Evolutionary conservation across 2,329 filamentous ascomycete genomes (phyloP).

Genomic region (Colletotrichum lentis): DNA sequence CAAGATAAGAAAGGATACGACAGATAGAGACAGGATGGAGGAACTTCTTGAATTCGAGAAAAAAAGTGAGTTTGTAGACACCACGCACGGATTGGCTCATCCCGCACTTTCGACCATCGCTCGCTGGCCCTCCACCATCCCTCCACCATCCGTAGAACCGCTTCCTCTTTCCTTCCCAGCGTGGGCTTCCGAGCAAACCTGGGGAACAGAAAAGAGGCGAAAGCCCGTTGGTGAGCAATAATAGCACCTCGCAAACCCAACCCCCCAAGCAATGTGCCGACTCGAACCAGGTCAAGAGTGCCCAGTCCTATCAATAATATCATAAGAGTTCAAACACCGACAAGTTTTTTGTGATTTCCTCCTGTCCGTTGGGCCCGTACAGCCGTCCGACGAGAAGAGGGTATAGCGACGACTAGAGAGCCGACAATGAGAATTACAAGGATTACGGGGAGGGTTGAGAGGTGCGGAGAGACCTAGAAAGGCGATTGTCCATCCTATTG

Average conservation of each 20-base stretch:
- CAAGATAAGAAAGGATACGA: not conserved
- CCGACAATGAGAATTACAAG: constrained; percentile 46
- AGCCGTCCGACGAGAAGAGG: constrained; percentile 35
- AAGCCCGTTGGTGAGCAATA: constrained; percentile 7
- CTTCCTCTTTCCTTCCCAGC: not conserved
- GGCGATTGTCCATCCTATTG: constrained; percentile 55
- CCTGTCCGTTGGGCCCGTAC: constrained; percentile 31
- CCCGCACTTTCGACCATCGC: constrained; percentile 15
- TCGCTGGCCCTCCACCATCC: constrained; percentile 2
- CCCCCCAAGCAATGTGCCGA: constrained; percentile 14
- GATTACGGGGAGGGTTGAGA: constrained; percentile 41
- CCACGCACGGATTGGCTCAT: constrained; percentile 2
- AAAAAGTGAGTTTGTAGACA: constrained; percentile 29
- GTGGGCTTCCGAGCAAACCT: constrained; percentile 11
- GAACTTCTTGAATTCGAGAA: constrained; percentile 37
- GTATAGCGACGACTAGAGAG: constrained; percentile 27
- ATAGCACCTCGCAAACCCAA: constrained; percentile 10
- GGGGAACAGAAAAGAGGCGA: constrained; percentile 13
- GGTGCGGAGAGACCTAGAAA: constrained; percentile 23
- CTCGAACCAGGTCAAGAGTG: constrained; percentile 22
- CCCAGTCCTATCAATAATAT: constrained; percentile 35
- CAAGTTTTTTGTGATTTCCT: constrained; percentile 35
- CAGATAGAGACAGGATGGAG: constrained; percentile 7
- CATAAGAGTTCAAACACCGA: constrained; percentile 23
- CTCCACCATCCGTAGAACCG: too few relatives aligned